Percentiles rank a stretch among this genome's conserved stretches.
Conservation (phyloP, 2,329 filamentous ascomycete genomes). For the Mycogone perniciosa region DNA sequence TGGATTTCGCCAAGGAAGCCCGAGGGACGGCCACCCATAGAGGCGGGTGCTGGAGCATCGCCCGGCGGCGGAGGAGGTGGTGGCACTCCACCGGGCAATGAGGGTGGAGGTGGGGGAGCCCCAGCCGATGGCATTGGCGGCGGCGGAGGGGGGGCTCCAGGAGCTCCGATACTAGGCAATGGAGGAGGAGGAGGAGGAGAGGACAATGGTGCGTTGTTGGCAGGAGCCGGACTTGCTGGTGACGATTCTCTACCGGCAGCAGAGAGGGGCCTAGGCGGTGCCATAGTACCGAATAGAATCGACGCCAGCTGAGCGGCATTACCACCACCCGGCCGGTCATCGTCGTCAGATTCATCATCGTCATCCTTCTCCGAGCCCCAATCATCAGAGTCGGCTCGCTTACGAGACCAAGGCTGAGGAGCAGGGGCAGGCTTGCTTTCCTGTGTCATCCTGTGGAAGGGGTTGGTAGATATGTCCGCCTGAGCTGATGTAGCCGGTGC, state of each 20-base stretch:
- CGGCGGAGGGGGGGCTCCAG: constrained; percentile 17
- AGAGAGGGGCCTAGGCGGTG: constrained; percentile 79
- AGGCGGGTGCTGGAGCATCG: constrained; percentile 38
- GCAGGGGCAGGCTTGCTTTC: constrained; percentile 45
- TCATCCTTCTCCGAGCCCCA: constrained; percentile 73
- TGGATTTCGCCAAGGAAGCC: constrained; percentile 79
- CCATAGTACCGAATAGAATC: constrained; percentile 96
- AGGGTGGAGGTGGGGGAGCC: constrained; percentile 27
- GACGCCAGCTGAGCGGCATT: constrained; percentile 89
- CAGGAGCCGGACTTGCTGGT: constrained; percentile 32
- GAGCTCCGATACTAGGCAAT: constrained; percentile 16
- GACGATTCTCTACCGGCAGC: constrained; percentile 66
- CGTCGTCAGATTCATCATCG: constrained; percentile 65
- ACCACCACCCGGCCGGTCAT: constrained; percentile 71
- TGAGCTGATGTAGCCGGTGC: constrained; percentile 33
- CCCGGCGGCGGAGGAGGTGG: constrained; percentile 39
- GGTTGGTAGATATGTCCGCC: constrained; percentile 75
- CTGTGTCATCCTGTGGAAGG: constrained; percentile 82
- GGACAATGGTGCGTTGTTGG: constrained; percentile 35
- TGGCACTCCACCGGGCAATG: constrained; percentile 31
- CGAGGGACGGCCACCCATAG: constrained; percentile 44
- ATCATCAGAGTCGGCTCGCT: constrained; percentile 55
- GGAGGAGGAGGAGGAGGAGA: constrained; percentile 29
- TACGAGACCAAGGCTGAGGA: constrained; percentile 44
- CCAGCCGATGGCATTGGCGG: constrained; percentile 23